Percentiles rank a stretch among this genome's conserved stretches.
phyloP scores from a whole-genome alignment of 768 basidiomycete species.

The Suillus placidus region DNA sequence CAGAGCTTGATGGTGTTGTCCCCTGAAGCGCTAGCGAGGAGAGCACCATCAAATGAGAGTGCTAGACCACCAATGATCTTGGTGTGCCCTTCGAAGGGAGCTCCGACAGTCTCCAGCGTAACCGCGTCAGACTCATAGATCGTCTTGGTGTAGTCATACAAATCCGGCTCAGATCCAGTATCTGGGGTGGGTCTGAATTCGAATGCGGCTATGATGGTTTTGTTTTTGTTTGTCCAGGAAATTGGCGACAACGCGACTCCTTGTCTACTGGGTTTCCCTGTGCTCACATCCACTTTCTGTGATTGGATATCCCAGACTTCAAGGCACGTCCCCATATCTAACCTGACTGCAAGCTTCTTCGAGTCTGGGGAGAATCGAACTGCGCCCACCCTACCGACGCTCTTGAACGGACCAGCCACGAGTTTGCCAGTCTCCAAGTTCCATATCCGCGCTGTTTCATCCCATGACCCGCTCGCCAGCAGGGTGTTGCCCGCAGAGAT shows the following conservation, averaged over 20 bases:
- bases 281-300: neutral
- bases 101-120: neutral
- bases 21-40: neutral
- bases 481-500: neutral
- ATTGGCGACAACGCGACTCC: too few relatives aligned
- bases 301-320: neutral
- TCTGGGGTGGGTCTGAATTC: too few relatives aligned
- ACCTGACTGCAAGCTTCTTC: neutral
- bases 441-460: neutral
- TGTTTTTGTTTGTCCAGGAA: neutral
- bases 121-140: neutral
- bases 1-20: too few relatives aligned
- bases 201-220: neutral
- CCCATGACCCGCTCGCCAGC: neutral
- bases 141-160: fast-evolving
- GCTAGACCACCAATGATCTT: neutral
- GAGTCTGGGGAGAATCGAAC: neutral
- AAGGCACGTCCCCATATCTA: neutral
- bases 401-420: neutral
- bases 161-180: too few relatives aligned
- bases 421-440: neutral
- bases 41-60: neutral
- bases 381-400: too few relatives aligned
- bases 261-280: neutral
- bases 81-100: neutral